Conservation (phyloP, 2,329 filamentous ascomycete species). For the Graphilbum fragrans region DNA sequence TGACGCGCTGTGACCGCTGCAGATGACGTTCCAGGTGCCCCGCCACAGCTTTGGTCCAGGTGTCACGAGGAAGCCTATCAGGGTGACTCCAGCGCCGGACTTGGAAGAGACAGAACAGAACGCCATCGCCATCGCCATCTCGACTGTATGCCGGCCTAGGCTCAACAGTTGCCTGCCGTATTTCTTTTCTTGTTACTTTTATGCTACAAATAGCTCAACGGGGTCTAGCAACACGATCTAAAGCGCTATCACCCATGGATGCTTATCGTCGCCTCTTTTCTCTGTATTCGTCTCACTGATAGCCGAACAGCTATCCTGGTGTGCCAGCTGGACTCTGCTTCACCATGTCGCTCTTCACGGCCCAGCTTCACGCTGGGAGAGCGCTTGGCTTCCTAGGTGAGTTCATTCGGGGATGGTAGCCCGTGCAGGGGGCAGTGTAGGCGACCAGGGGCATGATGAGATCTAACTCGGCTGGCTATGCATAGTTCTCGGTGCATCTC, state of each 20-base stretch:
- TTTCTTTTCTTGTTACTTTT: too few relatives aligned
- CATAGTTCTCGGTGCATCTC: slow-evolving; percentile 80
- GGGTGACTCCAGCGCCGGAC: too few relatives aligned
- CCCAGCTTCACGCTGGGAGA: slow-evolving; percentile 54
- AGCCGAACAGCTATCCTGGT: background rate
- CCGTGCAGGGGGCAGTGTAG: background rate
- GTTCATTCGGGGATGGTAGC: background rate
- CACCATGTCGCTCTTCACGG: slow-evolving; percentile 33
- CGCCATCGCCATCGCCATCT: too few relatives aligned
- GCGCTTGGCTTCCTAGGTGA: slow-evolving; percentile 49
- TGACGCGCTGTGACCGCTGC: background rate
- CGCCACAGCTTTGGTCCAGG: background rate
- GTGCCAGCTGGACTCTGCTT: background rate
- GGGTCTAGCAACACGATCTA: background rate
- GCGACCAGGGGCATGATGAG: slow-evolving; percentile 5
- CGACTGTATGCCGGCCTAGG: too few relatives aligned
- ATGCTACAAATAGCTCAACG: background rate
- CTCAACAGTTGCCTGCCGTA: too few relatives aligned
- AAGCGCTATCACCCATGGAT: background rate
- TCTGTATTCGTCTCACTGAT: background rate
- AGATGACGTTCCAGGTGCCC: slow-evolving; percentile 1
- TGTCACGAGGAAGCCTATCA: background rate
- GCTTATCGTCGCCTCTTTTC: background rate
- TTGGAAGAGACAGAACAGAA: too few relatives aligned
- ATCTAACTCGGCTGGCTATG: slow-evolving; percentile 6